These are phyloP conservation scores for Omphalea diandra DNA, from an alignment of 441 rosid genomes.

Conservation along the genomic window DNA sequence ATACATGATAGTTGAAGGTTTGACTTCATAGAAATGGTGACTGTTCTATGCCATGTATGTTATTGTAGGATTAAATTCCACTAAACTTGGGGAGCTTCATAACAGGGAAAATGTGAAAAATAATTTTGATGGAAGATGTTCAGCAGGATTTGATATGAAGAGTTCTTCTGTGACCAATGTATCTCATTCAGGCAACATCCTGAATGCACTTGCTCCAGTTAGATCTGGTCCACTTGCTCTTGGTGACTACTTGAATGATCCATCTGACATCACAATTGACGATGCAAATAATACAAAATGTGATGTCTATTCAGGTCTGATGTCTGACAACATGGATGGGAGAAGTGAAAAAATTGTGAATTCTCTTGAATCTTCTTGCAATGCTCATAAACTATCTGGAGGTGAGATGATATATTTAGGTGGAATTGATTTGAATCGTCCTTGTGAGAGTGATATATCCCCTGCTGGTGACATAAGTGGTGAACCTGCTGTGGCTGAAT, in stretches of 20 bases:
- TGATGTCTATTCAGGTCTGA: slow-evolving; percentile 5
- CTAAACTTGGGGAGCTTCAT: slow-evolving; percentile 29
- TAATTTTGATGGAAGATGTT: slow-evolving; percentile 26
- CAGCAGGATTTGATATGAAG: slow-evolving; percentile 35
- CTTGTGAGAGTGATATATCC: no score
- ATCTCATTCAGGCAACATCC: slow-evolving; percentile 20
- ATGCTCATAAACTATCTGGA: slow-evolving; percentile 12
- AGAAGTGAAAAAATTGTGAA: slow-evolving; percentile 14
- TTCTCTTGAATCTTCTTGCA: slow-evolving; percentile 15
- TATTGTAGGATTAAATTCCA: slow-evolving; percentile 35
- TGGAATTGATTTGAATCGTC: no score
- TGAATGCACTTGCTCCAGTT: slow-evolving; percentile 27
- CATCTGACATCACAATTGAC: slow-evolving; percentile 25
- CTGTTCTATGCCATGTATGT: slow-evolving; percentile 9
- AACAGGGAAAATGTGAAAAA: slow-evolving; percentile 25
- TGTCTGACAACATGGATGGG: slow-evolving; percentile 19
- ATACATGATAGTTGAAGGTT: background rate
- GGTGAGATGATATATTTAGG: no score
- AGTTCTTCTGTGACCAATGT: slow-evolving; percentile 24
- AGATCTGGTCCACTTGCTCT: slow-evolving; percentile 29
- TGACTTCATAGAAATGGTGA: background rate
- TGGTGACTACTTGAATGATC: slow-evolving; percentile 31
- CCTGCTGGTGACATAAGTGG: slow-evolving; percentile 17
- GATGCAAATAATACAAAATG: background rate
- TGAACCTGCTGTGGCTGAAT: slow-evolving; percentile 31